Evolutionary conservation across 2,329 filamentous ascomycete genomes (phyloP).

Genomic region (Remersonia thermophila): DNA sequence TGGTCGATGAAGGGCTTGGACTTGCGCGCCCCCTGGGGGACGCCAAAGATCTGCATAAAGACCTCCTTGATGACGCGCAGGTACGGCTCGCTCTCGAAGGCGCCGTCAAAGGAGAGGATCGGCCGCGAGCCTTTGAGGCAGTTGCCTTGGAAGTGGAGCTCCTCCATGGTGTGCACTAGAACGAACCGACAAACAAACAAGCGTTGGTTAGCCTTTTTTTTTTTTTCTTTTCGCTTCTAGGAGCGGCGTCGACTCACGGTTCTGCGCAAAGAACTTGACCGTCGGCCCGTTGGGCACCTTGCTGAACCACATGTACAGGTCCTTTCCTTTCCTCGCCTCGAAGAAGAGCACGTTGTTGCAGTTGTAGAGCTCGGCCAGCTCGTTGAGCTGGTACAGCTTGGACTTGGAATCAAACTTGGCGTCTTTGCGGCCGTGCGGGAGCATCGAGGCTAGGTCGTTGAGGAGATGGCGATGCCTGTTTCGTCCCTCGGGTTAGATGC

Average conservation of each 20-base stretch:
- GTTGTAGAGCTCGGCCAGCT: conserved; percentile 62
- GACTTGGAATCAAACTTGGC: conserved; percentile 96
- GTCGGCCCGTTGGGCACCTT: conserved; percentile 73
- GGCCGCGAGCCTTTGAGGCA: conserved; percentile 88
- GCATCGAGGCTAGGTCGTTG: conserved; percentile 74
- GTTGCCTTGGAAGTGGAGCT: conserved; percentile 93
- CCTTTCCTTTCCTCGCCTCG: conserved; percentile 86
- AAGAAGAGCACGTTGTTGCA: conserved; percentile 90
- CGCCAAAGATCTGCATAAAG: conserved; percentile 80
- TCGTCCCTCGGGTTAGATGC: not conserved
- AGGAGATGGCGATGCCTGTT: conserved; percentile 81
- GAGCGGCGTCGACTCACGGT: conserved; percentile 43
- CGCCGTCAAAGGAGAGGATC: conserved; percentile 79
- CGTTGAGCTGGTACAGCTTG: conserved; percentile 71
- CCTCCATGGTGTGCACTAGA: conserved; percentile 95
- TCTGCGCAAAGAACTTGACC: conserved; percentile 58
- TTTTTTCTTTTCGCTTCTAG: too few relatives aligned
- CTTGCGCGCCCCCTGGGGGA: conserved; percentile 76
- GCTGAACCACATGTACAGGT: conserved; percentile 87
- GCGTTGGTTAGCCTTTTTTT: too few relatives aligned
- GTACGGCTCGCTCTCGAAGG: conserved; percentile 72
- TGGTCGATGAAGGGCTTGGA: conserved; percentile 95
- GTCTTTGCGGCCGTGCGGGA: conserved; percentile 88
- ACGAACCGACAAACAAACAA: too few relatives aligned
- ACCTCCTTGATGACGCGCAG: conserved; percentile 79